These are phyloP conservation scores for Osmanthus fragrans DNA, from an alignment of 257 asterid genomes.

Conservation along the genomic window DNA sequence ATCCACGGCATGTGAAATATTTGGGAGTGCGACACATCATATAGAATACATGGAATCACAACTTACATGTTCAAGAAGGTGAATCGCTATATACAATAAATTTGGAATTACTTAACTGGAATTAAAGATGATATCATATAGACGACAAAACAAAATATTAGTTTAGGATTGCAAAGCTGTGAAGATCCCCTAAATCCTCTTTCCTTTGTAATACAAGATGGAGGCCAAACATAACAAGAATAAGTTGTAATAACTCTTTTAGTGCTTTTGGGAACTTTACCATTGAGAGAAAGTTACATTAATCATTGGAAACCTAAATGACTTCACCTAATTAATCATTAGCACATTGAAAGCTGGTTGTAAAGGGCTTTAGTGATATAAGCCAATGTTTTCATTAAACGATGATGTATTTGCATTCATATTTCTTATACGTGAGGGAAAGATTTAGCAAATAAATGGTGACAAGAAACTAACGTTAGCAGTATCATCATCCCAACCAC, in stretches of 20 bases:
- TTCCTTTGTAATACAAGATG: constrained; percentile 7
- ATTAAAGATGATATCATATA: neutral
- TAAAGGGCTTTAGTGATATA: constrained; percentile 11
- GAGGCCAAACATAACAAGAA: neutral
- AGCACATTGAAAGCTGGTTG: constrained; percentile 27
- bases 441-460: constrained; percentile 20
- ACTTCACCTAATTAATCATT: constrained; percentile 41
- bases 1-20: neutral
- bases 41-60: too few species aligned
- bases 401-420: constrained; percentile 23
- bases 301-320: constrained; percentile 35
- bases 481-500: neutral
- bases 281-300: constrained; percentile 15
- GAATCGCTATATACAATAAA: neutral
- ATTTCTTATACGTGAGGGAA: neutral
- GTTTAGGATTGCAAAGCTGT: constrained; percentile 7
- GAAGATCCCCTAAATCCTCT: neutral
- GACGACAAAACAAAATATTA: constrained; percentile 12
- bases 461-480: neutral
- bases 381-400: neutral
- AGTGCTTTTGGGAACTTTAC: neutral
- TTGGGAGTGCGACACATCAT: too few species aligned
- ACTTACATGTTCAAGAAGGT: neutral
- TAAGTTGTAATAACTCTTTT: constrained; percentile 17
- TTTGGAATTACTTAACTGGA: neutral